phyloP scores from a whole-genome alignment of 805 yeast species.

The Myxozyma sirexii region DNA sequence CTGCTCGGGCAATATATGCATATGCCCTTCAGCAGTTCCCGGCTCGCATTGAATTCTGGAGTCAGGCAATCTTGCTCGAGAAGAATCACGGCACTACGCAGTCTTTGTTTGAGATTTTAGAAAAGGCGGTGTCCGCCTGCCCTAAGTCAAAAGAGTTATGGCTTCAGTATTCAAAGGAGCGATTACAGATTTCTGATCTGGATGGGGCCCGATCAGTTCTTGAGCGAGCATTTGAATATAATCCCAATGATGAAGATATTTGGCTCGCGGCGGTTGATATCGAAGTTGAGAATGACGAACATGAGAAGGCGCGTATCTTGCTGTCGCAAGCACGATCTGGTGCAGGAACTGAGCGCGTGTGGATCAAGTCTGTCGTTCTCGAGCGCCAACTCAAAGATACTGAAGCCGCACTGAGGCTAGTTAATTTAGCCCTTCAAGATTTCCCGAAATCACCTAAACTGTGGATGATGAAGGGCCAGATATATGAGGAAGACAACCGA shows the following conservation, averaged over 20 bases:
- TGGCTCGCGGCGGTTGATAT: constrained; percentile 76
- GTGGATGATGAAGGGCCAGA: constrained; percentile 65
- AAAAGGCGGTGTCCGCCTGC: constrained; percentile 54
- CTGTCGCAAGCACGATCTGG: constrained; percentile 48
- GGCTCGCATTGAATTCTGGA: constrained; percentile 39
- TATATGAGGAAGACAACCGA: constrained; percentile 45
- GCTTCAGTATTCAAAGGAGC: constrained; percentile 72
- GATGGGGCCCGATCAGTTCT: constrained; percentile 59
- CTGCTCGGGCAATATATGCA: constrained; percentile 54
- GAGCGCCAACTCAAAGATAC: constrained; percentile 47
- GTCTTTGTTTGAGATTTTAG: constrained; percentile 52
- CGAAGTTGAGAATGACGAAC: constrained; percentile 51
- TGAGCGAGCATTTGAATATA: constrained; percentile 48
- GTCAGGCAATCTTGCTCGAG: constrained; percentile 39
- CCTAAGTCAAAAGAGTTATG: constrained; percentile 56
- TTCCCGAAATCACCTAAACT: constrained; percentile 58
- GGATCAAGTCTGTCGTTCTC: constrained; percentile 62
- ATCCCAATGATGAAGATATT: constrained; percentile 55
- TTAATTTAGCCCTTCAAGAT: constrained; percentile 51
- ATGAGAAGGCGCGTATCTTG: constrained; percentile 44
- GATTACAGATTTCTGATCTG: constrained; percentile 47
- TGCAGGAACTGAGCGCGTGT: constrained; percentile 53
- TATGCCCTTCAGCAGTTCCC: constrained; percentile 55
- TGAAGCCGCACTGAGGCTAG: constrained; percentile 47
- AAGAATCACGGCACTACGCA: constrained; percentile 36